These are phyloP conservation scores for Mixia osmundae DNA, from an alignment of 1,284 basidiomycete genomes.

Conservation along the genomic window DNA sequence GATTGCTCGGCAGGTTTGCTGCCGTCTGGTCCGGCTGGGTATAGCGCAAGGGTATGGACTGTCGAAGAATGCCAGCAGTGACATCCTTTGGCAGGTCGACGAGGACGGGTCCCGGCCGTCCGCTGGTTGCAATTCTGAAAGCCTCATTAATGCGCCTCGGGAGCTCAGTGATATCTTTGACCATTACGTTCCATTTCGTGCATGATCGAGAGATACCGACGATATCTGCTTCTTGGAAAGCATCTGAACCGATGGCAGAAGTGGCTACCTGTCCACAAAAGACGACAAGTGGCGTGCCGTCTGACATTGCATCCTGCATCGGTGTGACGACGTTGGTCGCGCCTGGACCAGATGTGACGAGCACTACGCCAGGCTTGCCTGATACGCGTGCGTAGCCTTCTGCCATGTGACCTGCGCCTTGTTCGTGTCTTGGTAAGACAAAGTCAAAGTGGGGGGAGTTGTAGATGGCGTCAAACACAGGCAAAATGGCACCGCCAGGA, in stretches of 20 bases:
- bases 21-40: constrained; percentile 45
- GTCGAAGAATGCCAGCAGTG: constrained; percentile 70
- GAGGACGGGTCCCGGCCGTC: constrained; percentile 85
- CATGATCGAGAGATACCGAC: constrained; percentile 88
- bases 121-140: constrained; percentile 95
- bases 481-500: constrained; percentile 77
- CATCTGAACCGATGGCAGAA: constrained; percentile 87
- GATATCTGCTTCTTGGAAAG: constrained; percentile 94
- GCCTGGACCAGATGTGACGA: constrained; percentile 92
- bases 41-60: constrained; percentile 62
- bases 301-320: constrained; percentile 90
- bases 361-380: constrained; percentile 88
- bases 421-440: constrained; percentile 84
- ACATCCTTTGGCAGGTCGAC: constrained; percentile 96
- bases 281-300: constrained; percentile 83
- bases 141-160: constrained; percentile 94
- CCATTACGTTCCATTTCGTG: constrained; percentile 99
- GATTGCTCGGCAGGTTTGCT: constrained; percentile 5
- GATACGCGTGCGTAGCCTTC: constrained; percentile 90
- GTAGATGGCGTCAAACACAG: constrained; percentile 95
- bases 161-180: constrained; percentile 86
- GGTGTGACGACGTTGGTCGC: constrained; percentile 95
- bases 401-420: constrained; percentile 88
- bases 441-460: constrained; percentile 90
- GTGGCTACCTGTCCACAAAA: constrained; percentile 96